Percentiles rank a stretch among this genome's conserved stretches.
phyloP scores from a whole-genome alignment of 106 monocot species.

The Narthecium ossifragum region DNA sequence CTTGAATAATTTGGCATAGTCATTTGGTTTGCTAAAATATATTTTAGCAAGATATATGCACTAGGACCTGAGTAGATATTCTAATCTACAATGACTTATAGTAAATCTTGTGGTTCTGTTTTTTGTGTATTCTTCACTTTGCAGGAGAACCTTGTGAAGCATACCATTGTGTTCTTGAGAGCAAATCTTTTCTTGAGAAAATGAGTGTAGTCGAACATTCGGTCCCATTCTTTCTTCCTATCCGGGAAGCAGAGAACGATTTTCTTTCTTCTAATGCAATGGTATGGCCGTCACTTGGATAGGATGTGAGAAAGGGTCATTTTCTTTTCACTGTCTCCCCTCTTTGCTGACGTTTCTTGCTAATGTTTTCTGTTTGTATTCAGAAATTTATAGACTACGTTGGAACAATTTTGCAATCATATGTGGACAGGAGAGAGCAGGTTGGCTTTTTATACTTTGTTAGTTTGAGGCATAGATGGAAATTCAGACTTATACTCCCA shows the following conservation, averaged over 20 bases:
- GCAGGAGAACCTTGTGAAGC: constrained; percentile 92
- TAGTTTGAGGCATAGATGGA: not conserved
- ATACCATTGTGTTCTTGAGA: constrained; percentile 93
- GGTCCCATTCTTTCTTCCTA: constrained; percentile 89
- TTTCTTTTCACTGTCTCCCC: not conserved
- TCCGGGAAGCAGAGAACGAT: constrained; percentile 90
- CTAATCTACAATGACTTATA: not conserved
- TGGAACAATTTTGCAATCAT: constrained; percentile 82
- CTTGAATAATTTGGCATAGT: too few relatives aligned
- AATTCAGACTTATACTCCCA: too few relatives aligned
- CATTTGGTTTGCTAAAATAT: too few relatives aligned
- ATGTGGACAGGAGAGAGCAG: constrained; percentile 98
- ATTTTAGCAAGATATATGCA: too few relatives aligned
- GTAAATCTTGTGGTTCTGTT: not conserved
- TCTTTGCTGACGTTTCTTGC: not conserved
- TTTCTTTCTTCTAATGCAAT: constrained; percentile 94
- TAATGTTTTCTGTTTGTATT: constrained; percentile 3
- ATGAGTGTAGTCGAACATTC: constrained; percentile 89
- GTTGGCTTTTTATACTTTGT: constrained; percentile 23
- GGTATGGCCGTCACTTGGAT: constrained; percentile 30
- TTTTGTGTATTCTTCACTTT: constrained; percentile 19
- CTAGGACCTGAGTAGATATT: too few relatives aligned
- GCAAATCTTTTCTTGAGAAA: constrained; percentile 99
- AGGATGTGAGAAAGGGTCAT: too few relatives aligned
- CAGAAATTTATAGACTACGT: constrained; percentile 99